Conservation (phyloP, 345 rosid species). For the Jatropha curcas region DNA sequence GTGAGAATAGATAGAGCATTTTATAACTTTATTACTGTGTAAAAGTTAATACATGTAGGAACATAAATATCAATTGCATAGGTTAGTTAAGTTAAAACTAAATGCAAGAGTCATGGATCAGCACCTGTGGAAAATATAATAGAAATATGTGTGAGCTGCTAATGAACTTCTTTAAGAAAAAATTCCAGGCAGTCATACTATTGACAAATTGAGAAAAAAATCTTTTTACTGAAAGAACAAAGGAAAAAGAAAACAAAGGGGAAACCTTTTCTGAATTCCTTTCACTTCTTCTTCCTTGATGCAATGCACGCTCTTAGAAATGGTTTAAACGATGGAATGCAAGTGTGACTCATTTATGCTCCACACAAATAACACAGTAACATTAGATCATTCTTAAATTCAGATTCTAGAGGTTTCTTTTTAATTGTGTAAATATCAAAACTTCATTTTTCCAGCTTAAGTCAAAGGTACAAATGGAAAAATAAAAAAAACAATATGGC, state of each 20-base stretch:
- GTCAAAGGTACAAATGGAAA: neutral
- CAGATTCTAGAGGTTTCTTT: neutral
- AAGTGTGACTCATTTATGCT: neutral
- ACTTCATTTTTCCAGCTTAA: neutral
- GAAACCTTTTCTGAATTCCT: neutral
- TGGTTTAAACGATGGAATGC: neutral
- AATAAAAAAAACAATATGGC: too few relatives aligned
- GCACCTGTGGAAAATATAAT: neutral
- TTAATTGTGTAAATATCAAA: too few relatives aligned
- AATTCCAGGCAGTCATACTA: neutral
- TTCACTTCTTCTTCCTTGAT: neutral
- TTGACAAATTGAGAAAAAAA: too few relatives aligned
- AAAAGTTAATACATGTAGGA: neutral
- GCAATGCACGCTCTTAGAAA: neutral
- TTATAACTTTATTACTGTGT: neutral
- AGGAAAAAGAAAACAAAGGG: neutral
- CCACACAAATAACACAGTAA: neutral
- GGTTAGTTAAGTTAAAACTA: neutral
- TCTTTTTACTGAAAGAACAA: neutral
- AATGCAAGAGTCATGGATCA: neutral
- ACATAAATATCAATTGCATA: neutral
- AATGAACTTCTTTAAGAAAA: neutral
- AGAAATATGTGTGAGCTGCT: neutral
- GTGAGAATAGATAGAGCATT: neutral
- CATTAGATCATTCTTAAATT: neutral